Percentiles rank a stretch among this genome's conserved stretches.
These are phyloP conservation scores for Chalaropsis thielavioides DNA, from an alignment of 2,329 filamentous ascomycete genomes.

Conservation along the genomic window DNA sequence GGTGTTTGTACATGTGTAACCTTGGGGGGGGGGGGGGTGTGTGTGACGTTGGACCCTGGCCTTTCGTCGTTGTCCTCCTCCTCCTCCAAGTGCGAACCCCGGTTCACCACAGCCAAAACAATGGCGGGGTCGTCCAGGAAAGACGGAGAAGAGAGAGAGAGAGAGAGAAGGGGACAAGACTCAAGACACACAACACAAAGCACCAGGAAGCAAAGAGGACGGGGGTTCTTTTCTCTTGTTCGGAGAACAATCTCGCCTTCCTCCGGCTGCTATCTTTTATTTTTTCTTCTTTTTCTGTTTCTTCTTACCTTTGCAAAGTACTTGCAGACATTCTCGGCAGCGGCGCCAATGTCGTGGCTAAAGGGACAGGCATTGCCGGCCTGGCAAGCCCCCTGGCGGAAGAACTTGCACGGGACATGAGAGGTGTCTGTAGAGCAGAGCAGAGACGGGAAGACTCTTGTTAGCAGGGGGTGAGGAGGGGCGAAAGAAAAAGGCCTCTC, in stretches of 20 bases:
- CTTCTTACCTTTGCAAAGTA: conserved; percentile 83
- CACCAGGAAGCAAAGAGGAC: too few species aligned
- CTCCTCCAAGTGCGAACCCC: too few species aligned
- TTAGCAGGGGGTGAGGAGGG: not conserved
- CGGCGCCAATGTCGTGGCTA: conserved; percentile 76
- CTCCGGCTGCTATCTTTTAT: not conserved
- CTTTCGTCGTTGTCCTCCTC: not conserved
- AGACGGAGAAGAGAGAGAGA: too few species aligned
- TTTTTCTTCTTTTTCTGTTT: too few species aligned
- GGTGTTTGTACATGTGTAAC: conserved; percentile 7
- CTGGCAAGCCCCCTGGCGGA: conserved; percentile 87
- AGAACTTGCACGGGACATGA: conserved; percentile 99
- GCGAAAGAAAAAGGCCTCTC: too few species aligned
- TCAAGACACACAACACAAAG: too few species aligned
- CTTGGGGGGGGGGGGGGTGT: too few species aligned
- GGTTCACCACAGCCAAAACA: too few species aligned
- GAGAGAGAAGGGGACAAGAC: too few species aligned
- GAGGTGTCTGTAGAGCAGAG: conserved; percentile 56
- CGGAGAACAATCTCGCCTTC: not conserved
- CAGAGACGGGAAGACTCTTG: not conserved
- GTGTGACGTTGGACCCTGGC: too few species aligned
- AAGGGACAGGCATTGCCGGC: conserved; percentile 93
- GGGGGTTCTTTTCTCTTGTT: too few species aligned
- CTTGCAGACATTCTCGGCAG: conserved; percentile 86
- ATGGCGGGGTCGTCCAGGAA: too few species aligned